Conservation (phyloP, 305 asterid species). For the Coffea humblotiana region DNA sequence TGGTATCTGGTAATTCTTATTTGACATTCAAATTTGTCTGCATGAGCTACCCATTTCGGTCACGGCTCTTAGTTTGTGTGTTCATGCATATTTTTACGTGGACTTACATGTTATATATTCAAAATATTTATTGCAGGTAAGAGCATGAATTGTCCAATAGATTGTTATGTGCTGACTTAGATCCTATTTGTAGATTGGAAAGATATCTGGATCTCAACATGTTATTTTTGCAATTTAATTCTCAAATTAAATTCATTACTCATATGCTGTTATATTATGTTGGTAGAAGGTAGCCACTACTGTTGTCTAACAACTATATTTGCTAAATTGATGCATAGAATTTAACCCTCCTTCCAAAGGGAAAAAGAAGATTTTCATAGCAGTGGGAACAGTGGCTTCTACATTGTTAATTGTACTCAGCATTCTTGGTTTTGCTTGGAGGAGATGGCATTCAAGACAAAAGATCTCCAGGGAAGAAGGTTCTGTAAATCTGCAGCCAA, state of each 20-base stretch:
- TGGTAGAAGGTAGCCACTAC: too few relatives aligned
- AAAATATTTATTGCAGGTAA: background rate
- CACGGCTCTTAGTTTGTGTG: background rate
- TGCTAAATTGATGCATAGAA: background rate
- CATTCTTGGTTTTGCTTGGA: background rate
- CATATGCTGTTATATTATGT: background rate
- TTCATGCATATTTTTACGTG: background rate
- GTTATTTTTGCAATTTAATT: background rate
- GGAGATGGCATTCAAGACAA: constrained; percentile 2
- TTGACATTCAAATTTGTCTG: background rate
- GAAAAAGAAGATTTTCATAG: constrained; percentile 15
- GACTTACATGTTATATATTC: too few relatives aligned
- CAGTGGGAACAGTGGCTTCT: background rate
- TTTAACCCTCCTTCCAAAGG: constrained; percentile 4
- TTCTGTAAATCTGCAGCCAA: background rate
- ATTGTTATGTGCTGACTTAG: background rate
- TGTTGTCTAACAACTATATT: background rate
- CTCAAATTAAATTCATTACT: background rate
- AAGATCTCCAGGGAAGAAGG: constrained; percentile 19
- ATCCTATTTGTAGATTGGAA: background rate
- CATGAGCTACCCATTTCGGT: too few relatives aligned
- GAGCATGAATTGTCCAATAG: background rate
- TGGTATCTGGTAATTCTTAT: constrained; percentile 39
- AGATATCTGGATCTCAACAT: background rate
- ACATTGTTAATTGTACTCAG: background rate